Evolutionary conservation across 352 stramenopile species (phyloP).

Genomic region (Globisporangium abappressorium): DNA sequence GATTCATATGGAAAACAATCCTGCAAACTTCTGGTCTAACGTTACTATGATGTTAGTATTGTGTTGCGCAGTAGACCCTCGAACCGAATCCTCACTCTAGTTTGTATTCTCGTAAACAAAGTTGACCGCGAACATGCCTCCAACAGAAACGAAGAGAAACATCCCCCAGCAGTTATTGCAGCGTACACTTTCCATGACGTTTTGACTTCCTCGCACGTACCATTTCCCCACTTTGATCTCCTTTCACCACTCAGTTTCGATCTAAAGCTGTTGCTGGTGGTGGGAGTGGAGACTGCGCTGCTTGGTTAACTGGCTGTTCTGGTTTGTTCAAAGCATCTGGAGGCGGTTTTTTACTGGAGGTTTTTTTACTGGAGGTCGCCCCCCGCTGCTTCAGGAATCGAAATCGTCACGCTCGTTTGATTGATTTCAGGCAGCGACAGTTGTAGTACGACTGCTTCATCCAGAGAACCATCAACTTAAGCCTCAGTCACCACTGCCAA

Average conservation of each 20-base stretch:
- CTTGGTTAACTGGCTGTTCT: not conserved
- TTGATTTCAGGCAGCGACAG: not conserved
- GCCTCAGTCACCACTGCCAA: not conserved
- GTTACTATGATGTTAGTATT: too few relatives aligned
- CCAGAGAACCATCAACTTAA: not conserved
- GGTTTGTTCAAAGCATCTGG: not conserved
- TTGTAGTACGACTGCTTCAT: not conserved
- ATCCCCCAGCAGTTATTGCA: not conserved
- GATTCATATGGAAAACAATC: too few relatives aligned
- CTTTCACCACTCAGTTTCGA: not conserved
- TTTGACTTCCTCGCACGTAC: not conserved
- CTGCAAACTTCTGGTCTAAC: too few relatives aligned
- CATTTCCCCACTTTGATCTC: not conserved
- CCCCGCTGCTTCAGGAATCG: not conserved
- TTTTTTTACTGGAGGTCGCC: not conserved
- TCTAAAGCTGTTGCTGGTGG: not conserved
- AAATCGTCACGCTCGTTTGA: not conserved
- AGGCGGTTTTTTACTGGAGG: not conserved
- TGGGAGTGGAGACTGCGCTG: not conserved
- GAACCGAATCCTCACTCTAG: not conserved
- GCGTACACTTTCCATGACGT: not conserved
- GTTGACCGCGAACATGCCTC: not conserved
- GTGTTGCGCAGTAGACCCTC: too few relatives aligned
- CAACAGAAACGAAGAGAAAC: not conserved
- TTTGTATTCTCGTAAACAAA: not conserved